Percentiles rank a stretch among this genome's conserved stretches.
Conservation (phyloP, 768 basidiomycete species). For the Tephrocybe sp. region DNA sequence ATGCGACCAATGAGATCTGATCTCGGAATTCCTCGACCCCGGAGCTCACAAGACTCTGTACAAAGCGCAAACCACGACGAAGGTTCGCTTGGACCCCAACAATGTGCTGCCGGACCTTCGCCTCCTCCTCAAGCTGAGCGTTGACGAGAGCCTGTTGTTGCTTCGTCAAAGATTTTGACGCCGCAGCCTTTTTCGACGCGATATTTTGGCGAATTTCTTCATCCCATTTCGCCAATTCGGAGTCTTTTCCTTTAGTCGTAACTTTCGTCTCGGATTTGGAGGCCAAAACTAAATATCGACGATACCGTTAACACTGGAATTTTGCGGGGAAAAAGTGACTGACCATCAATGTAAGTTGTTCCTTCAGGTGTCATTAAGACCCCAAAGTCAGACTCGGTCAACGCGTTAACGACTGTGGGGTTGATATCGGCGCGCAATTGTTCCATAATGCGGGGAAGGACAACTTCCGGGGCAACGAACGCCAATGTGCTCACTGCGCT, state of each 20-base stretch:
- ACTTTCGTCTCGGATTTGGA: slow-evolving; percentile 50
- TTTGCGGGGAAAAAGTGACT: slow-evolving; percentile 8
- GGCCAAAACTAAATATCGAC: slow-evolving; percentile 50
- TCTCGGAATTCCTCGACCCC: slow-evolving; percentile 48
- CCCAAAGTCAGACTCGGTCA: slow-evolving; percentile 73
- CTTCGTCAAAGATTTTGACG: slow-evolving; percentile 62
- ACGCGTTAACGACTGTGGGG: slow-evolving; percentile 47
- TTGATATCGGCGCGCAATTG: slow-evolving; percentile 69
- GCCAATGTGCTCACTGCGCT: slow-evolving; percentile 71
- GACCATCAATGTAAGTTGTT: slow-evolving; percentile 79
- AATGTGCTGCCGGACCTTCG: slow-evolving; percentile 61
- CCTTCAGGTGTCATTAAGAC: slow-evolving; percentile 87
- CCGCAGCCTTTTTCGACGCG: slow-evolving; percentile 71
- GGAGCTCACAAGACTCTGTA: slow-evolving; percentile 57
- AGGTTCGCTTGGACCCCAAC: slow-evolving; percentile 49
- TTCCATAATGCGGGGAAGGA: slow-evolving; percentile 67
- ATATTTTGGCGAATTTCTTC: slow-evolving; percentile 85
- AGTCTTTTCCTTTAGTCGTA: slow-evolving; percentile 76
- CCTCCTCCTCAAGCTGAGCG: slow-evolving; percentile 81
- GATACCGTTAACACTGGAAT: not conserved
- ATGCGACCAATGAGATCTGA: slow-evolving; percentile 57
- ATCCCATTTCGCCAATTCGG: slow-evolving; percentile 93
- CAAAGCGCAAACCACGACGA: slow-evolving; percentile 65
- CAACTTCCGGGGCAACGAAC: slow-evolving; percentile 71
- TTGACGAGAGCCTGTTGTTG: slow-evolving; percentile 82